A percentile compares a stretch with the other conserved stretches of the same genome.
Conservation (phyloP, 2,329 filamentous ascomycete species). For the Balansia obtecta region DNA sequence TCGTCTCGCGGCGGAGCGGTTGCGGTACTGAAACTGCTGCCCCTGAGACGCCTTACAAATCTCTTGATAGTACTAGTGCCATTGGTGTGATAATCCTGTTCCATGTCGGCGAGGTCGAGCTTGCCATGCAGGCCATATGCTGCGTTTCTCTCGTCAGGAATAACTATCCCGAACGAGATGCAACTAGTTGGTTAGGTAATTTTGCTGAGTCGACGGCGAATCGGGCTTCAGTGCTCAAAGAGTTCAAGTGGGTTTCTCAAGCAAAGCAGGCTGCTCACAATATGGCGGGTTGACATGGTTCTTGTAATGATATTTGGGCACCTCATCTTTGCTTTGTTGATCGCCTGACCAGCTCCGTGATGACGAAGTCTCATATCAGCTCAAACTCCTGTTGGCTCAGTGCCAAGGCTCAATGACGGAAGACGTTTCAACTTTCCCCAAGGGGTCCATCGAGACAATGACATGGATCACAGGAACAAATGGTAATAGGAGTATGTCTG, state of each 20-base stretch:
- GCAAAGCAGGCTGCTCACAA: background rate
- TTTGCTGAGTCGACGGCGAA: background rate
- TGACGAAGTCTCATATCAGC: background rate
- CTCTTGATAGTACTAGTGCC: conserved; percentile 3
- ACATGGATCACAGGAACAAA: background rate
- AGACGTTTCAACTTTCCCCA: background rate
- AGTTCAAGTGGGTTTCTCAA: background rate
- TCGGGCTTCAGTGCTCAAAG: too few relatives aligned
- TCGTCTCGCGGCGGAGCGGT: background rate
- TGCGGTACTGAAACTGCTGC: conserved; percentile 1
- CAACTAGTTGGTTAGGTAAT: background rate
- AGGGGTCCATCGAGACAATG: background rate
- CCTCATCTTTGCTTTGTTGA: background rate
- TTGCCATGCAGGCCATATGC: background rate
- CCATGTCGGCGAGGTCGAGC: background rate
- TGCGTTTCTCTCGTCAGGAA: background rate
- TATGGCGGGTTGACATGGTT: background rate
- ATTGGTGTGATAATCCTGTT: background rate
- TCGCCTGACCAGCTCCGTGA: background rate
- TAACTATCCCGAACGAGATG: background rate
- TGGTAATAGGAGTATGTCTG: too few relatives aligned
- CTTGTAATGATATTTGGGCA: background rate
- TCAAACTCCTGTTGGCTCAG: background rate
- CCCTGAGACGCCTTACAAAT: conserved; percentile 9
- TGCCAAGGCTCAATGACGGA: background rate